Conservation (phyloP, 2,329 filamentous ascomycete genomes). For the Beauveria bassiana region DNA sequence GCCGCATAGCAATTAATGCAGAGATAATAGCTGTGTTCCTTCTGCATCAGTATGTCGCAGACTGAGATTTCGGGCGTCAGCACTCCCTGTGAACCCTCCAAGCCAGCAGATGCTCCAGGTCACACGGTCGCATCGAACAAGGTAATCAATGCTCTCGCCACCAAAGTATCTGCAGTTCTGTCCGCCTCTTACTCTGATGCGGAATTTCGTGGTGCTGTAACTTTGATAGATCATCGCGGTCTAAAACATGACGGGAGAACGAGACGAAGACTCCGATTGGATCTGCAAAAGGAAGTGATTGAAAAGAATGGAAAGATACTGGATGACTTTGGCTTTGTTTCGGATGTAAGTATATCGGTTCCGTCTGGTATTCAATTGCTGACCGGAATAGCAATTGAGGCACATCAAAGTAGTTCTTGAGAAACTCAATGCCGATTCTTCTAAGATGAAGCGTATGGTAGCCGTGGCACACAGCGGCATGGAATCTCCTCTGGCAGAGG, state of each 20-base stretch:
- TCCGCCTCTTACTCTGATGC: constrained; percentile 89
- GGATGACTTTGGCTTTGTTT: constrained; percentile 79
- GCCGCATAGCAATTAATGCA: too few relatives aligned
- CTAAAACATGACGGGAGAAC: constrained; percentile 69
- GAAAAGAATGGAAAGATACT: constrained; percentile 87
- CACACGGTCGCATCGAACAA: constrained; percentile 21
- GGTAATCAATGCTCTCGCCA: constrained; percentile 60
- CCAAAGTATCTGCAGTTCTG: constrained; percentile 75
- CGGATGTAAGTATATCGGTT: constrained; percentile 53
- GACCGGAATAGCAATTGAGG: constrained; percentile 62
- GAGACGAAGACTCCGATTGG: constrained; percentile 68
- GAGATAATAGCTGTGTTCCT: background rate
- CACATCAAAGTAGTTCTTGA: constrained; percentile 74
- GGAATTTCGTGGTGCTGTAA: constrained; percentile 79
- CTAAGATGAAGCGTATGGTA: constrained; percentile 73
- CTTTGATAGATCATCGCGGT: constrained; percentile 65
- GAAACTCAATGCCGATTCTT: constrained; percentile 70
- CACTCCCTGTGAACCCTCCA: background rate
- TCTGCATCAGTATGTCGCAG: background rate
- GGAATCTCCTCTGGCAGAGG: constrained; percentile 67
- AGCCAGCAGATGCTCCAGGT: background rate
- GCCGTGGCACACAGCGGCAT: constrained; percentile 68
- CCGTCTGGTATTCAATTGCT: constrained; percentile 19
- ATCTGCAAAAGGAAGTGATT: constrained; percentile 87
- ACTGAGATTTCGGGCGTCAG: background rate